These are phyloP conservation scores for Calonectria hongkongensis DNA, from an alignment of 2,329 filamentous ascomycete genomes.

Conservation along the genomic window DNA sequence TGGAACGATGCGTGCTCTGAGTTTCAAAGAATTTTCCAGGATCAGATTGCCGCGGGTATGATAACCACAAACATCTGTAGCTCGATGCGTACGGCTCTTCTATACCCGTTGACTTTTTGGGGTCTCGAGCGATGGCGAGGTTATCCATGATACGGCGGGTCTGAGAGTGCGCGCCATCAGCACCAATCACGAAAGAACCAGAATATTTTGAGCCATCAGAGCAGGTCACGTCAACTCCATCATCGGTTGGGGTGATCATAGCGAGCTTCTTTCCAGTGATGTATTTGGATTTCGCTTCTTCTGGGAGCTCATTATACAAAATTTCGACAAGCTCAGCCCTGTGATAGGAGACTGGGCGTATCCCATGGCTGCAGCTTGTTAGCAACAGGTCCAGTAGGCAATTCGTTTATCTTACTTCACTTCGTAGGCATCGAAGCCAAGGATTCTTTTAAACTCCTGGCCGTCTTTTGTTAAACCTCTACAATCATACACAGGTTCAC, in stretches of 20 bases:
- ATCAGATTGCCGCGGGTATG: slow-evolving; percentile 47
- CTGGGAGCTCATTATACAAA: slow-evolving; percentile 28
- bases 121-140: slow-evolving; percentile 18
- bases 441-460: slow-evolving; percentile 15
- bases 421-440: slow-evolving; percentile 4
- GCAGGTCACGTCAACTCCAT: slow-evolving; percentile 45
- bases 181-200: slow-evolving; percentile 48
- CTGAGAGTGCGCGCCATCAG: slow-evolving; percentile 48
- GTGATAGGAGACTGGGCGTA: slow-evolving; percentile 27
- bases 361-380: slow-evolving; percentile 31
- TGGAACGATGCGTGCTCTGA: slow-evolving; percentile 50
- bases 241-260: slow-evolving; percentile 30
- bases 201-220: slow-evolving; percentile 45
- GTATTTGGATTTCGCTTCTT: slow-evolving; percentile 32
- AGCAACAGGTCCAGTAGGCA: not conserved
- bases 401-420: slow-evolving; percentile 21
- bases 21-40: slow-evolving; percentile 55
- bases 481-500: slow-evolving; percentile 7
- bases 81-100: slow-evolving; percentile 23
- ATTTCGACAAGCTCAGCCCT: slow-evolving; percentile 35
- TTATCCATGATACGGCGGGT: slow-evolving; percentile 43
- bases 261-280: slow-evolving; percentile 44
- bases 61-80: slow-evolving; percentile 51
- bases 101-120: slow-evolving; percentile 2
- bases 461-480: slow-evolving; percentile 12